Evolutionary conservation across 2,329 filamentous ascomycete species (phyloP).

Genomic region (Zasmidium citrigriseum): DNA sequence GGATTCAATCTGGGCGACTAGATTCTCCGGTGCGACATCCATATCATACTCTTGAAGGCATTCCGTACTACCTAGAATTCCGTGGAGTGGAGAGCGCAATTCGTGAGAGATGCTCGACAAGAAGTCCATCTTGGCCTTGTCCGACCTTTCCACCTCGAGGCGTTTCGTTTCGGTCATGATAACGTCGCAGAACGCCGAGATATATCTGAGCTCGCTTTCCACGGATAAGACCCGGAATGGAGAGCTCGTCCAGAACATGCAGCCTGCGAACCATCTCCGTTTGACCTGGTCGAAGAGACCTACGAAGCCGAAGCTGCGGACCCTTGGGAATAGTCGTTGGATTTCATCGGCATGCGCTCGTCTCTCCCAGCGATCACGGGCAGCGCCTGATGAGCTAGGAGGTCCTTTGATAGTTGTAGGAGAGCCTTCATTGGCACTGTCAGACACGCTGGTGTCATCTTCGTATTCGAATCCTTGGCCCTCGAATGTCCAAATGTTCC

Average conservation of each 20-base stretch:
- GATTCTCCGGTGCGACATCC: conserved; percentile 38
- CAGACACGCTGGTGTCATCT: conserved; percentile 26
- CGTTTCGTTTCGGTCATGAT: conserved; percentile 44
- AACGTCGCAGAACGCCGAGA: conserved; percentile 45
- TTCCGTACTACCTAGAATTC: conserved; percentile 52
- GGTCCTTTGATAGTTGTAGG: conserved; percentile 4
- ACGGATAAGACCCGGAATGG: conserved; percentile 44
- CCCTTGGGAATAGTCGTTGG: conserved; percentile 44
- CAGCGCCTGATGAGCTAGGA: conserved; percentile 15
- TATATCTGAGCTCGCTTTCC: conserved; percentile 41
- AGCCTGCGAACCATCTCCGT: conserved; percentile 33
- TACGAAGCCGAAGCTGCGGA: conserved; percentile 51
- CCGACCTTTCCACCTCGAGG: conserved; percentile 41
- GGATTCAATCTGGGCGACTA: conserved; percentile 51
- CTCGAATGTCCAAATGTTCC: conserved; percentile 38
- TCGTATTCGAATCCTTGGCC: conserved; percentile 27
- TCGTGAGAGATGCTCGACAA: conserved; percentile 56
- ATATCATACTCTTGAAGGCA: conserved; percentile 48
- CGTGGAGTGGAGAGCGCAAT: conserved; percentile 50
- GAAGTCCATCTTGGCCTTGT: conserved; percentile 55
- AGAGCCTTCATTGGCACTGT: conserved; percentile 17
- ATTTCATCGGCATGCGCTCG: conserved; percentile 32
- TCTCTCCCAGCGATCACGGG: conserved; percentile 23
- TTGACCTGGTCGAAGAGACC: conserved; percentile 54
- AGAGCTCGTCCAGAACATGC: conserved; percentile 49